Evolutionary conservation across 495 filamentous ascomycete genomes (phyloP), one percentile per base, ranked within the genome.

Genomic region (Apiosordaria backusii): DNA sequence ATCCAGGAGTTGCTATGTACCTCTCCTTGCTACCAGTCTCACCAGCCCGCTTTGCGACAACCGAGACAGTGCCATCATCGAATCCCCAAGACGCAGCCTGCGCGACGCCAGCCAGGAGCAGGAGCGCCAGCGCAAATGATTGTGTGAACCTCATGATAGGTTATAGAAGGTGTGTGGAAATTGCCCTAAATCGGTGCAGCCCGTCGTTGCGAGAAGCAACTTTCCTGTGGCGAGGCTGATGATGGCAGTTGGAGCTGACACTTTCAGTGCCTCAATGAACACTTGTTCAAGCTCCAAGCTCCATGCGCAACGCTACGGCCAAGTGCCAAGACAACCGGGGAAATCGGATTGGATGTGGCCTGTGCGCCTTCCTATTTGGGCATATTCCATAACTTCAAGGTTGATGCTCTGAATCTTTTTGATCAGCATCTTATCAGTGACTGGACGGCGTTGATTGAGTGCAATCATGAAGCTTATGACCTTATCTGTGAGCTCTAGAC

Each of bases 61-160:
- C 84, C 63, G 87, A 85, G 76, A 97, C 78, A 71, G 87, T 91
- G 75, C 89, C 93, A 83, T 97, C 92, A 73, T 89, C 85, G 76
- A 95, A 95, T 21, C 87, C 85, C 93, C 93, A 97, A 27, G 90
- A 86, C 61, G 91, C 90, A 53, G 90, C 88, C 65, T 82, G 76
- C 71, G 72, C 79, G 69, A 77, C 73, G 66, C 78, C 77, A 54
- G 80, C 76, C 55, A 81, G 69, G 15, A 84, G 74, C 71, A 84
- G 70, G 4, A 85, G 68, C 63, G 80, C 79, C 50, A 81, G 74
- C 21, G 80, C 67, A 65, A 86, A 70, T n/a, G 83, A 83, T 61
- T 74, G 72, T 68, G 79, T 72, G 70, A 86, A 79, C 61, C 78
- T 77, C 84, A 86, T 86, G 59, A 69, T 79, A 66, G 62, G 67